Base-by-base conservation (phyloP, 2,329 filamentous ascomycete genomes). In the Thelonectria rubi region DNA sequence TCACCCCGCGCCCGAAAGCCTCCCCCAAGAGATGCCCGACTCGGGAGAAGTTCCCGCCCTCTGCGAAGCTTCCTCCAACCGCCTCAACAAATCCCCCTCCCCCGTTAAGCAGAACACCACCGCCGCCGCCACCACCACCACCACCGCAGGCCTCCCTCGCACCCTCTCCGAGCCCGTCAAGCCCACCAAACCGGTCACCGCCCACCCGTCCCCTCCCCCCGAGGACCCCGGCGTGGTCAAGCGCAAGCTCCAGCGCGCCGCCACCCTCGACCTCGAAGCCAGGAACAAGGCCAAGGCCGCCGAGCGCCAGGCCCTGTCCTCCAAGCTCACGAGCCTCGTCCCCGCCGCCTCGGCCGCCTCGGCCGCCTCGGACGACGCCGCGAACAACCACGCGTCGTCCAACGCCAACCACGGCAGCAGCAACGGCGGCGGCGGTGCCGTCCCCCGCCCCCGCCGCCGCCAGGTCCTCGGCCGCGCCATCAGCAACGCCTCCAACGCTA, bases 391-490 rank as follows among this genome's bases (percentile, higher is more conserved):
- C 5, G 62, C 65, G 6, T 65, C 67, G 62, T 66, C 43, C 58
- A 30, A 30, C 24, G 7, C 43, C 58, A 30, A 30, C 24, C 4
- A 24, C 4, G 7, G 7, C 26, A 30, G 10, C 10, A 30, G 26
- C 26, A 9, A 5, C 26, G 8, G 8, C 10, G 10, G 8, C 26
- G 26, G 24, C 24, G 24, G n/a, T 7, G 24, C 55, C 37, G 32
- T 42, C 48, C 46, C 73, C 55, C 65, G 73, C 17, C 67, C 75
- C 55, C 66, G 80, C 1, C 77, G 80, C 53, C 82, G 84, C 11
- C 78, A 82, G 55, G 83, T 88, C 58, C 76, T 88, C 3, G 86
- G 86, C 5, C 83, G 86, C 11, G 86, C 84, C 3, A 74, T 84
- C 26, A 87, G 85, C 75, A 88, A 87, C 68, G 80, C 80, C 3